phyloP scores from a whole-genome alignment of 441 rosid genomes.

The Adansonia madagascariensis region DNA sequence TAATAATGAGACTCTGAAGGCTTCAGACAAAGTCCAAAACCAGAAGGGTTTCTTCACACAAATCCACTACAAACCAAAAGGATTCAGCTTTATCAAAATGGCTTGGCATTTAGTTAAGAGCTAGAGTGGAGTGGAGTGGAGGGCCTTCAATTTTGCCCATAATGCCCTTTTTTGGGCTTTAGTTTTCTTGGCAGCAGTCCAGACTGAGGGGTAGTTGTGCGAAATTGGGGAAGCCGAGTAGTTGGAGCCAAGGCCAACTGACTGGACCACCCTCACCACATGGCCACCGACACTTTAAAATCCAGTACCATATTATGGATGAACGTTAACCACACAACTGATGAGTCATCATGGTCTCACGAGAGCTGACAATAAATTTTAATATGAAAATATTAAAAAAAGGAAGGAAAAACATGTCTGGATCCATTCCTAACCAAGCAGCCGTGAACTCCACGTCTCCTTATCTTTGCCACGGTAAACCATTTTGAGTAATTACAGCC shows the following conservation, averaged over 20 bases:
- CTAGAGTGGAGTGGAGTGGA: background rate
- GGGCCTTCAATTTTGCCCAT: background rate
- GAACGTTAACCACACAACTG: background rate
- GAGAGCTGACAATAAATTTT: background rate
- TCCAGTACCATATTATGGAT: background rate
- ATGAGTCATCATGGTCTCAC: background rate
- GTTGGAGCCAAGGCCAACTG: background rate
- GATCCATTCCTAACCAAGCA: background rate
- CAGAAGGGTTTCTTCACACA: background rate
- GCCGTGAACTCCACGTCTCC: background rate
- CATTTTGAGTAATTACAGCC: background rate
- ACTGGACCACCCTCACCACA: background rate
- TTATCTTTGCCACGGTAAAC: background rate
- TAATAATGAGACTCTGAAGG: background rate
- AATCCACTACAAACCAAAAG: too few relatives aligned
- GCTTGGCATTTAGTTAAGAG: too few relatives aligned
- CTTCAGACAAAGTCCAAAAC: background rate
- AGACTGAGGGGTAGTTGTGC: constrained; percentile 1
- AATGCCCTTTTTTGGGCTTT: background rate
- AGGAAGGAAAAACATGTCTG: background rate
- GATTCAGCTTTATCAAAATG: too few relatives aligned
- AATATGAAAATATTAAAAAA: background rate
- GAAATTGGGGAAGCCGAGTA: background rate
- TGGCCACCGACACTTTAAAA: constrained; percentile 22
- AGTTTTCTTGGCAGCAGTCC: background rate